Percentiles rank a stretch among this genome's conserved stretches.
Evolutionary conservation across 805 yeast species (phyloP).

Genomic region (Starmerella scarabaei): DNA sequence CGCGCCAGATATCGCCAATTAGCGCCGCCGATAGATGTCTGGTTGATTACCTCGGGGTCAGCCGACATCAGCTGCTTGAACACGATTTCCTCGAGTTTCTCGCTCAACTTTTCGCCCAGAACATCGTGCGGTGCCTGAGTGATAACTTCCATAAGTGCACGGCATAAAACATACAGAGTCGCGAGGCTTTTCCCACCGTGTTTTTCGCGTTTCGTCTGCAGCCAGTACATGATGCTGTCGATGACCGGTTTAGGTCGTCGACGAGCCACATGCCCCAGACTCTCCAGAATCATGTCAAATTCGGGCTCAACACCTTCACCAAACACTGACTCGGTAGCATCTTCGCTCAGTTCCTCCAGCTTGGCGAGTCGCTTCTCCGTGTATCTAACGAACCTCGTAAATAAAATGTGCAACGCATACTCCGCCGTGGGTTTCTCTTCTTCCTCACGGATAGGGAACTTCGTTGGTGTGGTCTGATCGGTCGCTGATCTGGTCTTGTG

Average conservation of each 20-base stretch:
- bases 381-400: slow-evolving; percentile 87
- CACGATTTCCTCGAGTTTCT: slow-evolving; percentile 81
- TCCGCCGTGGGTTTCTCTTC: slow-evolving; percentile 33
- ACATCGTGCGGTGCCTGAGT: slow-evolving; percentile 67
- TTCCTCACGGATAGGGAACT: slow-evolving; percentile 2
- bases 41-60: slow-evolving; percentile 57
- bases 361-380: slow-evolving; percentile 76
- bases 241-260: slow-evolving; percentile 89
- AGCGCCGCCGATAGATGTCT: slow-evolving; percentile 67
- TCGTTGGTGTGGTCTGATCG: neutral
- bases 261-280: slow-evolving; percentile 82
- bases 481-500: neutral
- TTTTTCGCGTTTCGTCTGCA: slow-evolving; percentile 81
- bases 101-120: slow-evolving; percentile 65
- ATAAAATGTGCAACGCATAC: slow-evolving; percentile 84
- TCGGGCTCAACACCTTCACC: slow-evolving; percentile 77
- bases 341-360: slow-evolving; percentile 52
- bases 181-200: slow-evolving; percentile 54
- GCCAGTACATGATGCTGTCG: slow-evolving; percentile 97
- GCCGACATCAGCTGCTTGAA: slow-evolving; percentile 79
- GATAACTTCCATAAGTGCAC: slow-evolving; percentile 86
- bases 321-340: slow-evolving; percentile 57
- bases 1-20: slow-evolving; percentile 91
- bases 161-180: slow-evolving; percentile 74
- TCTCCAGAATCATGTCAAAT: slow-evolving; percentile 73